These are phyloP conservation scores for Tricholoma sp. DNA, from an alignment of 768 basidiomycete genomes.

Conservation along the genomic window DNA sequence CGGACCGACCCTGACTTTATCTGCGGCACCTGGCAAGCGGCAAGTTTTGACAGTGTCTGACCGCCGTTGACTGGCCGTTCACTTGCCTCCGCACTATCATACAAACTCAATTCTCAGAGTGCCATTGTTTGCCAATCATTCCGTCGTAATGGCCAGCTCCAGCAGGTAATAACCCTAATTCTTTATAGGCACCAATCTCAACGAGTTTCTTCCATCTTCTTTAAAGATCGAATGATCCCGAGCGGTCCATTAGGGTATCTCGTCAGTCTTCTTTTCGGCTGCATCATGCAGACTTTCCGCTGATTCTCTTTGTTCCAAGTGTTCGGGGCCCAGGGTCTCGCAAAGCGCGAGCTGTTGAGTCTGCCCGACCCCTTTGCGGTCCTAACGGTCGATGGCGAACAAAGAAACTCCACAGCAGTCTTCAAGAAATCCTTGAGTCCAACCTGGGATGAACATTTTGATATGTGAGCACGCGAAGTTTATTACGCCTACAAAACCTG, in stretches of 20 bases:
- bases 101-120: neutral
- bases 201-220: conserved; percentile 6
- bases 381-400: conserved; percentile 80
- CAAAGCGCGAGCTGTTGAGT: conserved; percentile 73
- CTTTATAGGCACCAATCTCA: conserved; percentile 3
- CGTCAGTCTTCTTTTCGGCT: conserved; percentile 27
- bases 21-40: neutral
- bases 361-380: conserved; percentile 89
- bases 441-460: conserved; percentile 83
- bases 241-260: conserved; percentile 45
- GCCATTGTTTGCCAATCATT: neutral
- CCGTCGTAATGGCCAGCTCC: conserved; percentile 15
- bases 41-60: too few species aligned
- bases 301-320: conserved; percentile 38
- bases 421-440: conserved; percentile 66
- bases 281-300: neutral
- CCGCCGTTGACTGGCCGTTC: too few species aligned
- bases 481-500: conserved; percentile 12
- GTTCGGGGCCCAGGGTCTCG: conserved; percentile 68
- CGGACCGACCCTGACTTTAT: neutral
- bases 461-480: conserved; percentile 51
- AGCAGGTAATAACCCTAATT: conserved; percentile 25
- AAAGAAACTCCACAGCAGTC: conserved; percentile 73
- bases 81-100: neutral
- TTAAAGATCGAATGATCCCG: conserved; percentile 41